Evolutionary conservation across 2,329 filamentous ascomycete genomes (phyloP).

Genomic region (Aspergillus japonicus): DNA sequence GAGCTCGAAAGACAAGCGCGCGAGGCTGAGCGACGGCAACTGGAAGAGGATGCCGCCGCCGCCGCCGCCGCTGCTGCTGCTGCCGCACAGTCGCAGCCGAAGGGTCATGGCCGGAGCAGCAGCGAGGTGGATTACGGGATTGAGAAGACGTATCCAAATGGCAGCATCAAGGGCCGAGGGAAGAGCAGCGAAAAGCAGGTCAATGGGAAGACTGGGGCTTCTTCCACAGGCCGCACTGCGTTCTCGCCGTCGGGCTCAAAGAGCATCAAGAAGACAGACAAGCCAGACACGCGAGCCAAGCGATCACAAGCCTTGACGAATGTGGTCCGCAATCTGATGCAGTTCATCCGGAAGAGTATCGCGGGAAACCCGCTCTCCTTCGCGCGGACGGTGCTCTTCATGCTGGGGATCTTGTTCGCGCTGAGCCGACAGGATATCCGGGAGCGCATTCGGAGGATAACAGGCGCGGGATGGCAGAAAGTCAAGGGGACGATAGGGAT

Average conservation of each 20-base stretch:
- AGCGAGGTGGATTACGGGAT: conserved; percentile 70
- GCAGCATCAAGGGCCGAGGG: conserved; percentile 28
- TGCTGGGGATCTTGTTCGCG: conserved; percentile 74
- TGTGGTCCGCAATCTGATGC: conserved; percentile 50
- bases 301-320: conserved; percentile 47
- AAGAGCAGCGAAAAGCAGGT: conserved; percentile 29
- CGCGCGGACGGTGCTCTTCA: conserved; percentile 69
- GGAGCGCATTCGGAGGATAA: conserved; percentile 67
- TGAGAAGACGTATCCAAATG: conserved; percentile 53
- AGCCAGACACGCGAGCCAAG: conserved; percentile 29
- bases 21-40: conserved; percentile 45
- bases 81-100: conserved; percentile 42
- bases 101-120: conserved; percentile 53
- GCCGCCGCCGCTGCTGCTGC: conserved; percentile 32
- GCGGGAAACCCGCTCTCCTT: conserved; percentile 56
- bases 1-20: conserved; percentile 50
- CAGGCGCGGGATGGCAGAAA: conserved; percentile 75
- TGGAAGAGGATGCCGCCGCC: conserved; percentile 25
- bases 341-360: conserved; percentile 52
- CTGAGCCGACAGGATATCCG: conserved; percentile 73
- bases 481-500: conserved; percentile 83
- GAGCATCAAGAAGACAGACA: conserved; percentile 40
- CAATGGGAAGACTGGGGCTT: conserved; percentile 21
- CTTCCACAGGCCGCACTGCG: conserved; percentile 29
- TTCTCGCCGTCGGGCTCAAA: conserved; percentile 37